These are phyloP conservation scores for Solanum lignicaule DNA, from an alignment of 257 asterid genomes.

Conservation along the genomic window DNA sequence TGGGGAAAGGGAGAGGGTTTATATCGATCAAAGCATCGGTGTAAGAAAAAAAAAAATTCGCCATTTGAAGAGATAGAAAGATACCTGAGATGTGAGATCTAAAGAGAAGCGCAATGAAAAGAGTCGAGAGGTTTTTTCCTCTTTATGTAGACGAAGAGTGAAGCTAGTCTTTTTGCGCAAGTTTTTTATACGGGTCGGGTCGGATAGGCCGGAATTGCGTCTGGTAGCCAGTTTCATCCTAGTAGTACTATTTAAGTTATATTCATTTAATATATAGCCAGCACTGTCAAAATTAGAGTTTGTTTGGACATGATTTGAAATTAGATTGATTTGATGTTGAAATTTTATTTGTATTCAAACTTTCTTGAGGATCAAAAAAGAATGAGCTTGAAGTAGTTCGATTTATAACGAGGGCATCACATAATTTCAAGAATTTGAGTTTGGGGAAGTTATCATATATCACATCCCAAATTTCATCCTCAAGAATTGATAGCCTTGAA, in stretches of 20 bases:
- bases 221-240: neutral
- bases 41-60: neutral
- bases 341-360: no score
- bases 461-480: neutral
- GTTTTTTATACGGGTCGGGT: neutral
- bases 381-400: neutral
- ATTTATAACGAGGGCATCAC: neutral
- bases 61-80: neutral
- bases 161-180: neutral
- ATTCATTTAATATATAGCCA: neutral
- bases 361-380: neutral
- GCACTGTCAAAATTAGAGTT: no score
- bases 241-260: neutral
- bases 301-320: neutral
- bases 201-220: neutral
- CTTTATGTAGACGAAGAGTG: neutral
- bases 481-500: neutral
- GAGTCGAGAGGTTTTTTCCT: neutral
- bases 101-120: neutral
- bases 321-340: neutral
- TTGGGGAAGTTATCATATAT: neutral
- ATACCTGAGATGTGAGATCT: conserved; percentile 1
- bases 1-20: neutral
- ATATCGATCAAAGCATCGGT: neutral
- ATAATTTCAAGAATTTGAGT: neutral